Percentiles rank a stretch among this genome's conserved stretches.
Evolutionary conservation across 805 yeast species (phyloP).

Genomic region (Wickerhamomyces ciferrii): DNA sequence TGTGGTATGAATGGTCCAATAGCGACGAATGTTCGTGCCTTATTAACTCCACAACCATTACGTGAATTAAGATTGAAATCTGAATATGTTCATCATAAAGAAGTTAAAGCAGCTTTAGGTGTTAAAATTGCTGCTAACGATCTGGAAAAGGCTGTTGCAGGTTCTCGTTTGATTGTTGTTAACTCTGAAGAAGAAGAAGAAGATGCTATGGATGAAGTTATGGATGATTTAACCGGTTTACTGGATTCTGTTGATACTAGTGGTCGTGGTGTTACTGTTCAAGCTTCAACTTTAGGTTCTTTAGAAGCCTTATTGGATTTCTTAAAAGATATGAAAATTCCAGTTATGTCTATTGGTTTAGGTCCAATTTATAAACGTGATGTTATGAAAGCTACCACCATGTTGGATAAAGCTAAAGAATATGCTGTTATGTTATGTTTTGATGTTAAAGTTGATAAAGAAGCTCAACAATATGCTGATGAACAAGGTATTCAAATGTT

Average conservation of each 20-base stretch:
- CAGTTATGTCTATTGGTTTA: conserved; percentile 96
- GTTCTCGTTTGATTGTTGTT: conserved; percentile 91
- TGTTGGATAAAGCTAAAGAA: conserved; percentile 96
- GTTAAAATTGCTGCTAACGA: conserved; percentile 98
- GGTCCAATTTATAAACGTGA: conserved; percentile 99
- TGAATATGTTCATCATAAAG: conserved; percentile 94
- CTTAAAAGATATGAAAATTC: conserved; percentile 97
- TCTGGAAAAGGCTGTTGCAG: conserved; percentile 97
- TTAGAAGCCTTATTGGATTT: conserved; percentile 94
- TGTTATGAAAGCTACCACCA: conserved; percentile 94
- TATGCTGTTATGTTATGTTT: conserved; percentile 97
- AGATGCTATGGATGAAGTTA: conserved; percentile 94
- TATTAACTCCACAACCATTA: conserved; percentile 95
- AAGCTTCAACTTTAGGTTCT: conserved; percentile 97
- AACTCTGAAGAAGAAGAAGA: conserved; percentile 98
- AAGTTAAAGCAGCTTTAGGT: conserved; percentile 98
- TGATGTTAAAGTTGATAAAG: conserved; percentile 95
- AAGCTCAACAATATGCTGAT: conserved; percentile 96
- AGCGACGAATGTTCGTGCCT: conserved; percentile 91
- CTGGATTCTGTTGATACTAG: conserved; percentile 91
- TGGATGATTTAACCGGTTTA: conserved; percentile 95
- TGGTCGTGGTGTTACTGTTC: conserved; percentile 97
- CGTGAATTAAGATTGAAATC: conserved; percentile 95
- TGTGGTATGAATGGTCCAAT: conserved; percentile 99
- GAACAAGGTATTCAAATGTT: conserved; percentile 90